Evolutionary conservation across 2,329 filamentous ascomycete genomes (phyloP).

Genomic region (Zymoseptoria brevis): DNA sequence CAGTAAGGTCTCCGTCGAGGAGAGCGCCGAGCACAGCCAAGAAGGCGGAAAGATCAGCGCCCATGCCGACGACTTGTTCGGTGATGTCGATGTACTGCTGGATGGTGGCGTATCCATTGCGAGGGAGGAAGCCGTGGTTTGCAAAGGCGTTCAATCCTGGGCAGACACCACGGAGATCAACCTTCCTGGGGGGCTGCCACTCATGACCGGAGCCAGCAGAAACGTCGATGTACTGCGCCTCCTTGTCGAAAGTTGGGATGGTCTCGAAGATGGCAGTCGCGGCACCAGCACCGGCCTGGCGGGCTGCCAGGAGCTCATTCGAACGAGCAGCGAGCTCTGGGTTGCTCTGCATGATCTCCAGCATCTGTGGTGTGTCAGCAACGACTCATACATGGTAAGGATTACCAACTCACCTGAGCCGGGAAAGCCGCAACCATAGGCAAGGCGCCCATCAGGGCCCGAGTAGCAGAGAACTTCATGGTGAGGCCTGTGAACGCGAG

Average conservation of each 20-base stretch:
- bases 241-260: constrained; percentile 24
- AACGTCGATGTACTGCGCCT: constrained; percentile 23
- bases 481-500: neutral
- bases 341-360: constrained; percentile 10
- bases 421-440: constrained; percentile 12
- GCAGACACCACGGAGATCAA: constrained; percentile 28
- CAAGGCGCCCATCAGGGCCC: neutral
- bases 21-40: constrained; percentile 28
- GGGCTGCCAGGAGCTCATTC: constrained; percentile 4
- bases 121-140: constrained; percentile 24
- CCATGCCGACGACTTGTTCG: constrained; percentile 28
- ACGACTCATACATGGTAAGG: neutral
- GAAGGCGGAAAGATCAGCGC: constrained; percentile 25
- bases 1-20: constrained; percentile 24
- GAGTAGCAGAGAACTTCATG: constrained; percentile 9
- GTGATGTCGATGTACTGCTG: constrained; percentile 25
- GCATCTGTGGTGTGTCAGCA: neutral
- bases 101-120: constrained; percentile 27
- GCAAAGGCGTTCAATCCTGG: constrained; percentile 27
- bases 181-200: constrained; percentile 22
- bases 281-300: constrained; percentile 18
- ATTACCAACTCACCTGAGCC: neutral
- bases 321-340: constrained; percentile 10
- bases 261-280: constrained; percentile 20
- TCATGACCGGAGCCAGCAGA: constrained; percentile 20